Conservation (phyloP, 805 yeast species). For the Wickerhamomyces ciferrii region DNA sequence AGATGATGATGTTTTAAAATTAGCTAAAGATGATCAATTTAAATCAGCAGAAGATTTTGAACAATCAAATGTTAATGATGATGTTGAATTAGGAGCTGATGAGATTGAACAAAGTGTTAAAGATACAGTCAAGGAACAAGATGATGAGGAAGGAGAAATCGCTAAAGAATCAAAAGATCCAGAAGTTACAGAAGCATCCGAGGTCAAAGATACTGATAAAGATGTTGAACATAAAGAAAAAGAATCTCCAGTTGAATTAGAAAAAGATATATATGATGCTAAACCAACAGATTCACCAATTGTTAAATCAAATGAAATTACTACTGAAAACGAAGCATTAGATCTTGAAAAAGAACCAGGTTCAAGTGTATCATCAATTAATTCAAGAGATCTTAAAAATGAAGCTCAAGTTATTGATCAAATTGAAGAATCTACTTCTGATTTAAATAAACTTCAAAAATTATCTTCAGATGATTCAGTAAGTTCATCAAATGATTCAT, state of each 20-base stretch:
- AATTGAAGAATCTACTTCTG: neutral
- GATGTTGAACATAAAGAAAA: neutral
- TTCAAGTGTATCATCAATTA: neutral
- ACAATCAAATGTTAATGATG: neutral
- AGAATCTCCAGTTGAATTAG: neutral
- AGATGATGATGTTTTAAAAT: too few species aligned
- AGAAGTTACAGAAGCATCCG: neutral
- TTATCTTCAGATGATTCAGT: neutral
- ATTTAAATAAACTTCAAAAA: neutral
- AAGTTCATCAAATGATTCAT: neutral
- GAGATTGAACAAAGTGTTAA: neutral
- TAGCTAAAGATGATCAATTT: neutral
- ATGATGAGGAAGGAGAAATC: neutral
- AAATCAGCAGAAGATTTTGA: neutral
- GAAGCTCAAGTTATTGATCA: neutral
- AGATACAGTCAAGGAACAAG: neutral
- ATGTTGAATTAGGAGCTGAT: neutral
- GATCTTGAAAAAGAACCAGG: neutral
- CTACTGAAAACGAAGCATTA: neutral
- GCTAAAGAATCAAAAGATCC: too few species aligned
- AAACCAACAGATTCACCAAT: neutral
- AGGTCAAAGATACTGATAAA: neutral
- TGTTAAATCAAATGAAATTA: neutral
- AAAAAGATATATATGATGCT: neutral
- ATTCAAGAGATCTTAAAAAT: neutral